Conservation (phyloP, 108 stramenopile species). For the Cyclostephanos tholiformis region DNA sequence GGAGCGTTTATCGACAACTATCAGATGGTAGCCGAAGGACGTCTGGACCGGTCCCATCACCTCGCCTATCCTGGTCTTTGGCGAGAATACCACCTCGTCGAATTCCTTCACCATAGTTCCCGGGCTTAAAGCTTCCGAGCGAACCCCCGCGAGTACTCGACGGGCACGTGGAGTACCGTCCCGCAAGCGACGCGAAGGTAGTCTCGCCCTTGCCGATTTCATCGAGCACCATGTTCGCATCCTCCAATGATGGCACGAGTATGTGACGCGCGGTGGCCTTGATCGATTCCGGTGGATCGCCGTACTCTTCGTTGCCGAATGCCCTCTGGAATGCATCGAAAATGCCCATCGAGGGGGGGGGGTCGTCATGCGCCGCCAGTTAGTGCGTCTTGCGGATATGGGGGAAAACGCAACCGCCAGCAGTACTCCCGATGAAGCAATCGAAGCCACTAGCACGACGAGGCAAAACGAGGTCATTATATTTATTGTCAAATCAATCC, state of each 20-base stretch:
- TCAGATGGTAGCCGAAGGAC: slow-evolving; percentile 78
- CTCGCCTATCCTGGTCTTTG: slow-evolving; percentile 58
- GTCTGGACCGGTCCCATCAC: slow-evolving; percentile 66
- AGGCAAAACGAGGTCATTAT: slow-evolving; percentile 9
- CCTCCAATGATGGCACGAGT: slow-evolving; percentile 59
- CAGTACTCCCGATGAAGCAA: background rate
- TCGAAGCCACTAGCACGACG: slow-evolving; percentile 8
- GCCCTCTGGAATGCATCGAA: slow-evolving; percentile 63
- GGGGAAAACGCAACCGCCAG: slow-evolving; percentile 28
- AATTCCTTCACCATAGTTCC: slow-evolving; percentile 85
- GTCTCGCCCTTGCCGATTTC: slow-evolving; percentile 53
- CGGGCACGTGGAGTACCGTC: slow-evolving; percentile 71
- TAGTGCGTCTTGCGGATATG: background rate
- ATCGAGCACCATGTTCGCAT: slow-evolving; percentile 56
- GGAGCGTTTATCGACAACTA: slow-evolving; percentile 79
- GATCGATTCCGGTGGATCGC: slow-evolving; percentile 69
- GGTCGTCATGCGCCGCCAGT: background rate
- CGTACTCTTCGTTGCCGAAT: slow-evolving; percentile 66
- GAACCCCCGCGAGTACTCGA: slow-evolving; percentile 66
- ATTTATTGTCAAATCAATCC: background rate
- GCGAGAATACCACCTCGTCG: slow-evolving; percentile 74
- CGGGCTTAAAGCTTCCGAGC: slow-evolving; percentile 73
- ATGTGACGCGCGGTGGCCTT: slow-evolving; percentile 85
- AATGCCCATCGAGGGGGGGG: slow-evolving; percentile 56
- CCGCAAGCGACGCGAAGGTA: slow-evolving; percentile 55